Percentiles rank a stretch among this genome's conserved stretches.
phyloP scores from a whole-genome alignment of 352 stramenopile genomes.

The Phytophthora pistaciae region DNA sequence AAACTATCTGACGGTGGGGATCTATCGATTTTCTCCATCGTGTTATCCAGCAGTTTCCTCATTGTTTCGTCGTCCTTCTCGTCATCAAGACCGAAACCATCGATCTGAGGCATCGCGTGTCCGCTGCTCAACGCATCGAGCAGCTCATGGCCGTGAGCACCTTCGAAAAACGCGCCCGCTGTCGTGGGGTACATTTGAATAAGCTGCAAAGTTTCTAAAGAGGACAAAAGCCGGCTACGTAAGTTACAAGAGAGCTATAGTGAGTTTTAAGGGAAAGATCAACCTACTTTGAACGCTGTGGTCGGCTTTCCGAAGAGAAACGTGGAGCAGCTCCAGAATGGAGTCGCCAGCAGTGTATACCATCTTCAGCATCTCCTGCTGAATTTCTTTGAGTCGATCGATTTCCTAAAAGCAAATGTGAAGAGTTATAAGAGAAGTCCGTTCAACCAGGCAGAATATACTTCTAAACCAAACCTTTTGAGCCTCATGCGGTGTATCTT shows the following conservation, averaged over 20 bases:
- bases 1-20: conserved; percentile 66
- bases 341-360: conserved; percentile 69
- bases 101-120: conserved; percentile 55
- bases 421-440: conserved; percentile 1
- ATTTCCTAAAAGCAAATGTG: conserved; percentile 50
- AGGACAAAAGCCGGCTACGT: not conserved
- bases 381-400: conserved; percentile 62
- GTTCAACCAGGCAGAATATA: not conserved
- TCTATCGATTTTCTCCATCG: conserved; percentile 44
- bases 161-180: conserved; percentile 63
- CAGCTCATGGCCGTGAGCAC: conserved; percentile 61
- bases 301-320: conserved; percentile 65
- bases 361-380: conserved; percentile 63
- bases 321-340: conserved; percentile 67
- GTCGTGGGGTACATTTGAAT: conserved; percentile 72
- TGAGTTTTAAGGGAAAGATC: not conserved
- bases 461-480: conserved; percentile 29
- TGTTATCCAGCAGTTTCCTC: conserved; percentile 35
- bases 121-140: conserved; percentile 67
- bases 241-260: too few species aligned
- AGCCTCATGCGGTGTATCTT: conserved; percentile 54
- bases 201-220: conserved; percentile 63
- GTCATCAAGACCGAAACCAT: conserved; percentile 53
- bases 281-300: conserved; percentile 60
- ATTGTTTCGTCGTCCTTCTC: conserved; percentile 53